Conservation (phyloP, 108 stramenopile species). For the Skeletonema grethae region DNA sequence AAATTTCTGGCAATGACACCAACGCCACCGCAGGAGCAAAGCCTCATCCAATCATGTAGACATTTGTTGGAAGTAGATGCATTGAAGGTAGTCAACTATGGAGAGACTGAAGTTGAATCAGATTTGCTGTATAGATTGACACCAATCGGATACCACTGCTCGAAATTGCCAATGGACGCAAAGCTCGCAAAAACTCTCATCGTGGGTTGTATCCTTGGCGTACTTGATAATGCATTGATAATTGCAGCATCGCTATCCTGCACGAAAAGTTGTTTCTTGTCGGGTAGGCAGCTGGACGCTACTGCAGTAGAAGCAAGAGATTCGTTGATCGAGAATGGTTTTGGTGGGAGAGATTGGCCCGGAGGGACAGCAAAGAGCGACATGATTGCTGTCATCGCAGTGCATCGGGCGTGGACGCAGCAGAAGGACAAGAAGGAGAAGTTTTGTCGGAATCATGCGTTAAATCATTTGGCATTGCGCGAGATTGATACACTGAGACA, state of each 20-base stretch:
- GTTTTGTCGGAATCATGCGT: conserved; percentile 44
- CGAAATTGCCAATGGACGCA: conserved; percentile 85
- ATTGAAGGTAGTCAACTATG: conserved; percentile 36
- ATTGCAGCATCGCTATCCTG: conserved; percentile 64
- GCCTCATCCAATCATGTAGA: conserved; percentile 54
- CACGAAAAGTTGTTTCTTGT: conserved; percentile 52
- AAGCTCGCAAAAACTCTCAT: conserved; percentile 79
- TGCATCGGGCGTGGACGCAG: conserved; percentile 54
- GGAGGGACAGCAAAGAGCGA: conserved; percentile 69
- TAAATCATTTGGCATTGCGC: conserved; percentile 44
- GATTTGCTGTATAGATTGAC: conserved; percentile 57
- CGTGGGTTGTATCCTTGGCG: conserved; percentile 67
- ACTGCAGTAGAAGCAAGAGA: conserved; percentile 32
- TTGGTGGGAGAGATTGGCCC: conserved; percentile 58
- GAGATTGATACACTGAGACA: conserved; percentile 52
- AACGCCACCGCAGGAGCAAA: conserved; percentile 72
- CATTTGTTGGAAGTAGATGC: conserved; percentile 74
- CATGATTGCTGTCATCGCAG: conserved; percentile 62
- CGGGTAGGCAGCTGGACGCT: conserved; percentile 2
- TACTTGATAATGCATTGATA: conserved; percentile 74
- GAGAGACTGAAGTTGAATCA: conserved; percentile 6
- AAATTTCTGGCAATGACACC: conserved; percentile 75
- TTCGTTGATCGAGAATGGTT: conserved; percentile 58
- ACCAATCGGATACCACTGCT: conserved; percentile 85
- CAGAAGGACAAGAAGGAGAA: conserved; percentile 17